Evolutionary conservation across 2,329 filamentous ascomycete genomes (phyloP).

Genomic region (Colletotrichum camelliae): DNA sequence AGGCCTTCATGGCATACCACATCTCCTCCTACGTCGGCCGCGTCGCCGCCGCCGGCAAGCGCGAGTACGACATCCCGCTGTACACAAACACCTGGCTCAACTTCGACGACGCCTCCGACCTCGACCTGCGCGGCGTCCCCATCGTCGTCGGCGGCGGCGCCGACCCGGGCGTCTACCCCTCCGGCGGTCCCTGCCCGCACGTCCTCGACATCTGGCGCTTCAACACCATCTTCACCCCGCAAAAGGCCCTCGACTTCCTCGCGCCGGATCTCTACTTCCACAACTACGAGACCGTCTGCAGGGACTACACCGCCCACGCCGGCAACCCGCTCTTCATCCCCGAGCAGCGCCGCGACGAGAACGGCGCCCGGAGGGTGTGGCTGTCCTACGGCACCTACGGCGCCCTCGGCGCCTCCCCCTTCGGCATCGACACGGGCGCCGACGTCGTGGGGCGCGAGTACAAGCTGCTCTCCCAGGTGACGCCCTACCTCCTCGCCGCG

Average conservation of each 20-base stretch:
- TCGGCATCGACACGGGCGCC: constrained; percentile 42
- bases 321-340: constrained; percentile 55
- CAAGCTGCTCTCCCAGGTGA: constrained; percentile 33
- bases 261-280: constrained; percentile 55
- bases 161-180: constrained; percentile 40
- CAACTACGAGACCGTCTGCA: constrained; percentile 49
- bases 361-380: constrained; percentile 48
- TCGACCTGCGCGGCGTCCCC: constrained; percentile 36
- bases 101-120: constrained; percentile 32
- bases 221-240: constrained; percentile 35
- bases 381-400: constrained; percentile 43
- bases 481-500: constrained; percentile 31
- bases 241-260: constrained; percentile 47
- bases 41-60: constrained; percentile 39
- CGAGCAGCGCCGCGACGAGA: constrained; percentile 55
- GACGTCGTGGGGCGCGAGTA: constrained; percentile 34
- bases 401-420: constrained; percentile 42
- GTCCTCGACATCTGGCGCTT: constrained; percentile 44
- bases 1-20: constrained; percentile 42
- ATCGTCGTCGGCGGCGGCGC: constrained; percentile 39
- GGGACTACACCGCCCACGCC: constrained; percentile 43
- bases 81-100: constrained; percentile 44
- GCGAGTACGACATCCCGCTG: constrained; percentile 34
- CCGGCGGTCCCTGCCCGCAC: constrained; percentile 37
- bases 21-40: constrained; percentile 37